Conservation (phyloP, 2,329 filamentous ascomycete species). For the Pestalotiopsis sp. region DNA sequence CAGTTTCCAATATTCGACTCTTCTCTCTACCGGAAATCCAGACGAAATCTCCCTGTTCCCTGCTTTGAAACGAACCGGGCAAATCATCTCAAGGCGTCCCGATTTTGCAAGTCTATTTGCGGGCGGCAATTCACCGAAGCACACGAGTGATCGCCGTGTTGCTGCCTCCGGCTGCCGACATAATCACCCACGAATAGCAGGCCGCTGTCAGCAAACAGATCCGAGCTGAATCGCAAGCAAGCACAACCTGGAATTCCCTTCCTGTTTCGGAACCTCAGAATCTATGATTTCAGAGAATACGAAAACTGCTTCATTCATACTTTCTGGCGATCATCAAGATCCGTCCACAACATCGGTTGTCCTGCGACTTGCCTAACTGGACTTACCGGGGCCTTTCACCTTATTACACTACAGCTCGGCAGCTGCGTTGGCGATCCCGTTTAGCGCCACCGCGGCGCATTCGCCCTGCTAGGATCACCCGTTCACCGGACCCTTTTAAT, state of each 20-base stretch:
- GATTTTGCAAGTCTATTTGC: background rate
- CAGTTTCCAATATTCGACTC: background rate
- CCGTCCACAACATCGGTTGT: background rate
- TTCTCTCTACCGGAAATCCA: background rate
- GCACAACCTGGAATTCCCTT: background rate
- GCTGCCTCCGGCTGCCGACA: background rate
- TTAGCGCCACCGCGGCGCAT: slow-evolving; percentile 3
- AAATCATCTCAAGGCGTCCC: background rate
- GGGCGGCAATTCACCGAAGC: background rate
- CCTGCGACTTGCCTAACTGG: background rate
- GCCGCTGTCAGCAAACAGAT: too few species aligned
- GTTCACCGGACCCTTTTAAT: background rate
- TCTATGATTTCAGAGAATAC: background rate
- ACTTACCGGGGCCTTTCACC: background rate
- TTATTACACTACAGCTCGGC: background rate
- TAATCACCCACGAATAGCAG: background rate
- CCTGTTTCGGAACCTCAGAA: background rate
- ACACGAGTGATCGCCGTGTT: background rate
- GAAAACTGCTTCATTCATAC: background rate
- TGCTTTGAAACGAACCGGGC: background rate
- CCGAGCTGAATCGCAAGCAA: background rate
- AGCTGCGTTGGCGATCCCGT: background rate
- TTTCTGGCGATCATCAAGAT: background rate
- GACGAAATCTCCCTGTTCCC: background rate
- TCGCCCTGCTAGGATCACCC: background rate